Evolutionary conservation across 2,329 filamentous ascomycete species (phyloP), one percentile per base, ranked within the genome.

Genomic region (Alternaria postmessia): DNA sequence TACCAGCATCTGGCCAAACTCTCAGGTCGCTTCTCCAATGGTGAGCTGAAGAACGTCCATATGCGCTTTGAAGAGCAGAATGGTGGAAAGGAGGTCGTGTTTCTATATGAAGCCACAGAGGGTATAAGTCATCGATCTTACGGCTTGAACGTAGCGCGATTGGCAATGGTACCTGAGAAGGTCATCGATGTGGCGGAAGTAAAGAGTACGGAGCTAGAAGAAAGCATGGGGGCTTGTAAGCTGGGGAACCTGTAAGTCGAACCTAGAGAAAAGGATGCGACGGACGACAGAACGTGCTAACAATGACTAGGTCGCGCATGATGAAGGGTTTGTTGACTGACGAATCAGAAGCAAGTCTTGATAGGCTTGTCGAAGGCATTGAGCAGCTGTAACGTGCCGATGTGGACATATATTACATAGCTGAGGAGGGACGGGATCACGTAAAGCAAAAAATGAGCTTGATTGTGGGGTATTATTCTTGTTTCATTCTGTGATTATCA

Each of bases 111-210:
- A 75, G 90, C 97, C 2, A 91, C 88, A 1, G 92, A 95, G 65
- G 95, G 95, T 11, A 92, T 96, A 11, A 94, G 95, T 8, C 94
- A 98, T 82, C 87, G 95, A 5, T 96, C 92, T 18, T 99, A 99
- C 76, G 95, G 96, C 1, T 66, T 99, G 58, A 98, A 98, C 77
- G 95, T 98, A 22, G 95, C 95, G 14, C 85, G 92, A 46, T 80
- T 99, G 54, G 95, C 95, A 3, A 89, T 89, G 52, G 86, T 99
- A 42, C 93, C 94, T 0, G 85, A 86, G 59, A 83, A 87, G 57
- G 87, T 98, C 18, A 83, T 98, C 34, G 91, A 94, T 26, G 83
- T 93, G 24, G 95, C 95, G 3, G 88, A 87, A n/a, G 81, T 83
- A 47, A 95, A 96, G 80, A 96, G 92, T 61, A 83, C 82, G 39